Base-by-base conservation (phyloP, 2,329 filamentous ascomycete species). In the Fusarium lyarnte region DNA sequence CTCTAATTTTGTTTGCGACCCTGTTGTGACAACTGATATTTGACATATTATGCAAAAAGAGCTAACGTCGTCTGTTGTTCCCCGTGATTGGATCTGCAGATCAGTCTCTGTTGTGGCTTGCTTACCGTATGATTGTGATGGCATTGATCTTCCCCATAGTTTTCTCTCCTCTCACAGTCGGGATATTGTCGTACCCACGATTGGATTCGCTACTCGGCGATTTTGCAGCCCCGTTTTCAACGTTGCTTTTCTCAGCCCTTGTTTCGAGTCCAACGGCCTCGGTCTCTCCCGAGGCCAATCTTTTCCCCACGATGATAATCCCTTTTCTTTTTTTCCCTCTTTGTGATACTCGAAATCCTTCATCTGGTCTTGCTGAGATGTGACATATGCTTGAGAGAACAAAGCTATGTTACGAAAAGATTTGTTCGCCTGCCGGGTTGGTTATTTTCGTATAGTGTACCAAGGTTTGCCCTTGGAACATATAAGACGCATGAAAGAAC, bases 261-360 rank as follows among this genome's bases (percentile, higher is more conserved):
- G 25, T 42, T 62, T 62, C 53, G 39, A 47, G 39, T 35, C 9
- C 53, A 58, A 25, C 45, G 45, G 35, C 35, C 12, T 38, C 46
- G n/a, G 27, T 21, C 58, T 43, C 23, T 57, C 49, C 49, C 58
- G 31, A 4, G 42, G 61, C 23, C 63, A 68, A 16, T 68, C 63
- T 8, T 63, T 49, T 39, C 64, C 63, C 36, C 49, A 43, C 27
- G 49, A 63, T 19, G 36, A 29, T 17, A 27, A 27, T 25, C 23
- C 7, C 25, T 57, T 25, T 35, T 25, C 17, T 21, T 47, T 25
- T 29, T 49, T 49, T 14, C 27, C 13, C 13, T 23, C n/a, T 41
- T 23, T 35, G n/a, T 25, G 39, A 41, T 41, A 61, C 43, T 21
- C 3, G 17, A 49, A 27, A 35, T 23, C 23, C 21, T 38, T 42